Base-by-base conservation (phyloP, 2,329 filamentous ascomycete species). In the Fusarium protoensiforme region DNA sequence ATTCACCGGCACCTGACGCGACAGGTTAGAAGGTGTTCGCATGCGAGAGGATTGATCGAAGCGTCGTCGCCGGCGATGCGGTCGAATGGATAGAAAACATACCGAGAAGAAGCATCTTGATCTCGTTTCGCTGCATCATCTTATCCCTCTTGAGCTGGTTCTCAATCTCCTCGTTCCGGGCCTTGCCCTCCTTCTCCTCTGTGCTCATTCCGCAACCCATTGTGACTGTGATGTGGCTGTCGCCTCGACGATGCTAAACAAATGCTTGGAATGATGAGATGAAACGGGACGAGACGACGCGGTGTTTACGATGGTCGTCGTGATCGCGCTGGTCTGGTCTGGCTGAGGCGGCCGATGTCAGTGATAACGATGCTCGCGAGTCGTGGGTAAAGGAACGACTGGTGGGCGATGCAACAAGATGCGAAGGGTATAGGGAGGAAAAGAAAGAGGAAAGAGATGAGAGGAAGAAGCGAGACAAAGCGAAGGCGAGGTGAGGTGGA, bases 161-260 rank as follows among this genome's bases (percentile, higher is more conserved):
- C 87, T 99, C 96, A 82, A 99, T 99, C 91, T 98, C 96, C 90
- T 99, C 96, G 84, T 99, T 98, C 80, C 96, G 93, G 89, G 95
- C 94, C 94, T 98, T 98, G 87, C 96, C 96, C 95, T 98, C 96
- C 93, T 98, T 98, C 88, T 98, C 96, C 89, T 98, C 96, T 83
- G 96, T 98, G 85, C 96, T 98, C 94, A 98, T 97, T 87, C 96
- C 96, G 85, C 96, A 99, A 92, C 96, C 96, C 96, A 99, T 99
- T 81, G 88, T 95, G 92, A 83, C 87, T 85, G 84, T 78, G 69
- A 75, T 69, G 61, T 71, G 72, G 64, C 65, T 63, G 60, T 75
- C 61, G 69, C 72, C 69, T 74, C 65, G 70, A 68, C 36, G 64
- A 27, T 61, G 35, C 63, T 71, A 65, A 56, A 64, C 33, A 60